Evolutionary conservation across 768 basidiomycete genomes (phyloP).

Genomic region (Boletus rubropictus): DNA sequence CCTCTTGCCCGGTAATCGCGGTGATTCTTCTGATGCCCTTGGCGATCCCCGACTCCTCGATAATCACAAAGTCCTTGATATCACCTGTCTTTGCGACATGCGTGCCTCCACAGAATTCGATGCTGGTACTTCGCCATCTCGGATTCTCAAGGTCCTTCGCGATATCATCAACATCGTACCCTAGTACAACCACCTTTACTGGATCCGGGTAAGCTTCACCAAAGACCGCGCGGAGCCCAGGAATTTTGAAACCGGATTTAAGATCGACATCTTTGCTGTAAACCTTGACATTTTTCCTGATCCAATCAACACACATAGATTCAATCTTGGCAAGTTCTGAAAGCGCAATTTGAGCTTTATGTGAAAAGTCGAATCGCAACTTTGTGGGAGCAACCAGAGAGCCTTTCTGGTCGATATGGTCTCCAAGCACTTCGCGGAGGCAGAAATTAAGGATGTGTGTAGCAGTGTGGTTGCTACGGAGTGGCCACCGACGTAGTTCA

Average conservation of each 20-base stretch:
- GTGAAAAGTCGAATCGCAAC: conserved; percentile 97
- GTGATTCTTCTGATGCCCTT: conserved; percentile 95
- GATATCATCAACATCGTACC: conserved; percentile 84
- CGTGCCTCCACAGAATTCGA: conserved; percentile 99
- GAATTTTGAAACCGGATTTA: conserved; percentile 72
- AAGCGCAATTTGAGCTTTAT: conserved; percentile 79
- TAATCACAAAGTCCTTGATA: conserved; percentile 93
- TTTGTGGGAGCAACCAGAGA: conserved; percentile 95
- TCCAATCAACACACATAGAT: conserved; percentile 79
- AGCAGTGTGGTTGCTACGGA: conserved; percentile 96
- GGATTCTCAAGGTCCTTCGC: conserved; percentile 78
- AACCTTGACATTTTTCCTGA: conserved; percentile 82
- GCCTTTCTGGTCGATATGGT: conserved; percentile 97
- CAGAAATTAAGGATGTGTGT: conserved; percentile 96
- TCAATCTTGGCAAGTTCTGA: conserved; percentile 82
- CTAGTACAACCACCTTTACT: conserved; percentile 89
- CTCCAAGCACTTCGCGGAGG: conserved; percentile 90
- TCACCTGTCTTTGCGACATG: conserved; percentile 96
- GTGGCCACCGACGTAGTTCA: conserved; percentile 92
- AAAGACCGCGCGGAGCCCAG: conserved; percentile 95
- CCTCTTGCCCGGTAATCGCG: conserved; percentile 93
- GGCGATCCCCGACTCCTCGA: conserved; percentile 94
- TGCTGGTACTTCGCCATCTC: conserved; percentile 85
- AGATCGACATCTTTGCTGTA: conserved; percentile 83
- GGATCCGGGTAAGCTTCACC: conserved; percentile 98